Conservation (phyloP, 768 basidiomycete species). For the Tulasnella calospora region DNA sequence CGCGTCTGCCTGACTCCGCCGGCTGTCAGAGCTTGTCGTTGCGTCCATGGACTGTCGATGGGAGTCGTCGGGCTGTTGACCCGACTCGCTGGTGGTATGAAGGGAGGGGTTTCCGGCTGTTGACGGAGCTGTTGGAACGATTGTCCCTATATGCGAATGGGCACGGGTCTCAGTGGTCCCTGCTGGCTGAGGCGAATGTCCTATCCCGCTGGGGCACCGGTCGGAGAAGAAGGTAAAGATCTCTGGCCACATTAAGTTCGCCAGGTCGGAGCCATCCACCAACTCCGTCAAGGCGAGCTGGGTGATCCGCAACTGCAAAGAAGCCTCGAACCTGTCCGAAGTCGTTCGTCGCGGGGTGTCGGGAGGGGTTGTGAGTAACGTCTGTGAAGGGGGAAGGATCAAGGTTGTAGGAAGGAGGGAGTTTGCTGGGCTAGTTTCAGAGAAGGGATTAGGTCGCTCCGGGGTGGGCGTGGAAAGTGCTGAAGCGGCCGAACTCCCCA, state of each 20-base stretch:
- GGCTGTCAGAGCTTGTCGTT: neutral
- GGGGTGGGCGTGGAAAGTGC: neutral
- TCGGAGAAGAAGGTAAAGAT: slow-evolving; percentile 83
- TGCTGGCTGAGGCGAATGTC: neutral
- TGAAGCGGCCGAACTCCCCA: neutral
- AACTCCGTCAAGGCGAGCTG: slow-evolving; percentile 76
- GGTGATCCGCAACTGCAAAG: slow-evolving; percentile 81
- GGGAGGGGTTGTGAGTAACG: slow-evolving; percentile 45
- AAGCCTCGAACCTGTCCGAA: slow-evolving; percentile 65
- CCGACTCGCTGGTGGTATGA: neutral
- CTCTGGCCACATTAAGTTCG: slow-evolving; percentile 74
- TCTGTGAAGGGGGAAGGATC: slow-evolving; percentile 41
- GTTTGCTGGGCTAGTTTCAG: neutral
- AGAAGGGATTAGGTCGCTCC: neutral
- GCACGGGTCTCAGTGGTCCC: neutral
- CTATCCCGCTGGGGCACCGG: slow-evolving; percentile 20
- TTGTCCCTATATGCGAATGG: neutral
- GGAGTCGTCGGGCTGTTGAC: neutral
- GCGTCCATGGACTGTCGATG: slow-evolving; percentile 2
- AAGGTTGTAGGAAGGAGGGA: slow-evolving; percentile 36
- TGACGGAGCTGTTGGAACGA: neutral
- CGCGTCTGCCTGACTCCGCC: neutral
- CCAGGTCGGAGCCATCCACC: slow-evolving; percentile 78
- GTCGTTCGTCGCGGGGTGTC: slow-evolving; percentile 50
- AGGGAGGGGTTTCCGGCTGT: neutral